Evolutionary conservation across 1,284 basidiomycete species (phyloP).

Genomic region (Boletus subluridellus): DNA sequence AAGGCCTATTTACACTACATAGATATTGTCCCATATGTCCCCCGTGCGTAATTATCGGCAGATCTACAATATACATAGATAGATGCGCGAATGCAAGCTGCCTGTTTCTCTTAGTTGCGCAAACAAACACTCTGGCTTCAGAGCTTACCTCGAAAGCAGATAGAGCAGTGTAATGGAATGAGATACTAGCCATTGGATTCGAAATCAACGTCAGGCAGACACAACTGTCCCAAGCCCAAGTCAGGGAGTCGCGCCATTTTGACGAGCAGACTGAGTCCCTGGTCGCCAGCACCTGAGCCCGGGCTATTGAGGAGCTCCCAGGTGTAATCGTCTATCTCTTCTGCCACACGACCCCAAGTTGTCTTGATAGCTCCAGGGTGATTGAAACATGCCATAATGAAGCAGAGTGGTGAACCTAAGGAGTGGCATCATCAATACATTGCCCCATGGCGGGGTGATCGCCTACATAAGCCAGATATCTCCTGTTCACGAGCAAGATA

Average conservation of each 20-base stretch:
- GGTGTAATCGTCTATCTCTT: conserved; percentile 62
- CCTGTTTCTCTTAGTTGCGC: neutral
- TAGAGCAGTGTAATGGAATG: neutral
- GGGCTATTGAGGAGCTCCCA: conserved; percentile 59
- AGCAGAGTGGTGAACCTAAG: conserved; percentile 70
- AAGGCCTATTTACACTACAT: neutral
- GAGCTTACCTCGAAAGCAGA: conserved; percentile 14
- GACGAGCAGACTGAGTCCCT: conserved; percentile 61
- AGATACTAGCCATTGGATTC: conserved; percentile 18
- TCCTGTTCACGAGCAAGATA: conserved; percentile 58
- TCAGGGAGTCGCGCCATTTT: conserved; percentile 74
- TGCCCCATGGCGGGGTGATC: neutral
- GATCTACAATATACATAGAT: conserved; percentile 19
- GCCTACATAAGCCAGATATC: conserved; percentile 72
- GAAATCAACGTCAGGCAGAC: conserved; percentile 44
- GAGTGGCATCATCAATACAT: conserved; percentile 1
- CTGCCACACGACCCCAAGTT: conserved; percentile 64
- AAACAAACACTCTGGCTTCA: neutral
- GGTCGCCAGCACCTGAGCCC: conserved; percentile 40
- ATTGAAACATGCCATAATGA: conserved; percentile 64
- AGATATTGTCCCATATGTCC: conserved; percentile 9
- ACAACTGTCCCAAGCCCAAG: conserved; percentile 68
- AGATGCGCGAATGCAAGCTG: conserved; percentile 16
- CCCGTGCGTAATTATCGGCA: conserved; percentile 17
- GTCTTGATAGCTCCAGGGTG: conserved; percentile 61